Conservation (phyloP, 2,329 filamentous ascomycete species). For the Venturia oleaginea region DNA sequence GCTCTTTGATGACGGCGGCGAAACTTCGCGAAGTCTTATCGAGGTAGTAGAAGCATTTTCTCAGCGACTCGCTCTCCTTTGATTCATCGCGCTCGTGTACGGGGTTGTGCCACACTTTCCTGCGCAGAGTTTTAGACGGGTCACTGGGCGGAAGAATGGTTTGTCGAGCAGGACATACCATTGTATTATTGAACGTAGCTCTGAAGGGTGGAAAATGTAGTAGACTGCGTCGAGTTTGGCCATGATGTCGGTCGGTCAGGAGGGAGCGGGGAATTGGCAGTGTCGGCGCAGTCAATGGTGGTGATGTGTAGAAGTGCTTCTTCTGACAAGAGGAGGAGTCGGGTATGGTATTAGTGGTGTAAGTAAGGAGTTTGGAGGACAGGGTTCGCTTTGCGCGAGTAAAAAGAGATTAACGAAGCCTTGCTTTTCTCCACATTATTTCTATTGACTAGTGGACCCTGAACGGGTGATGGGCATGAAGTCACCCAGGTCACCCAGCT, state of each 20-base stretch:
- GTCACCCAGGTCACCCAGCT: neutral
- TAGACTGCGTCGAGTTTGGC: conserved; percentile 48
- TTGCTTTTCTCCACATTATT: neutral
- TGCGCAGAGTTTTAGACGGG: conserved; percentile 29
- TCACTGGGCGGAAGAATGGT: neutral
- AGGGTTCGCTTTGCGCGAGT: neutral
- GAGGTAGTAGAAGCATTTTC: conserved; percentile 79
- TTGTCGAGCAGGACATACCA: conserved; percentile 49
- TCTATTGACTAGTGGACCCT: neutral
- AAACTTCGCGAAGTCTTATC: conserved; percentile 89
- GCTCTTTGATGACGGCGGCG: conserved; percentile 83
- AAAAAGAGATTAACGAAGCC: neutral
- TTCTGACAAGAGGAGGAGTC: neutral
- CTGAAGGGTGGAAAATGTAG: conserved; percentile 63
- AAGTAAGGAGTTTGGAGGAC: neutral
- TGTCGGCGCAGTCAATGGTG: neutral
- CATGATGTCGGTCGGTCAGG: neutral
- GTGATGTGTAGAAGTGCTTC: neutral
- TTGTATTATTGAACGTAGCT: conserved; percentile 79
- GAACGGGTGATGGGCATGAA: too few species aligned
- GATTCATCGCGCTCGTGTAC: conserved; percentile 72
- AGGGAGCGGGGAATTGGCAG: neutral
- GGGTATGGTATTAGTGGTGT: neutral
- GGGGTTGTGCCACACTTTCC: conserved; percentile 95
- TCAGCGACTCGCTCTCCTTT: conserved; percentile 65